Conservation (phyloP, 2,329 filamentous ascomycete genomes). For the Neofusicoccum laricinum region DNA sequence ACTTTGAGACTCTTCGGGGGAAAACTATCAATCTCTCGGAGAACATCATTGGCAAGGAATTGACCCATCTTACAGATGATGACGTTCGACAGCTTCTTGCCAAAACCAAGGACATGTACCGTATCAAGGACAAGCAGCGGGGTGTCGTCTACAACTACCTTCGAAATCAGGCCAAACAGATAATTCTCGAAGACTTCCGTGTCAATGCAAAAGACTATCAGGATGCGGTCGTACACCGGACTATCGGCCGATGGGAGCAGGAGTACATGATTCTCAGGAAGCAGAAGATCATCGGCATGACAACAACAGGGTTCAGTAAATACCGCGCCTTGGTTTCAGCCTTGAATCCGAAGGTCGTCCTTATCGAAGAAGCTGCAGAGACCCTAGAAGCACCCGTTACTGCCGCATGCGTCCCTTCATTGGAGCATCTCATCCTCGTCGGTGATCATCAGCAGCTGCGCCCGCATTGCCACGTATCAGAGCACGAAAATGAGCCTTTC, state of each 20-base stretch:
- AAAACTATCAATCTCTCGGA: conserved; percentile 33
- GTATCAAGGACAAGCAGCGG: conserved; percentile 55
- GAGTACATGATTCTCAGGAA: conserved; percentile 61
- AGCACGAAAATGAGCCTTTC: conserved; percentile 60
- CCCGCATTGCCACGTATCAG: conserved; percentile 62
- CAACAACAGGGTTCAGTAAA: conserved; percentile 78
- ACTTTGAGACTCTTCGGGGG: conserved; percentile 39
- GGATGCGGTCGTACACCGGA: conserved; percentile 50
- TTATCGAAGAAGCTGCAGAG: conserved; percentile 81
- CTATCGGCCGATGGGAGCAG: conserved; percentile 57
- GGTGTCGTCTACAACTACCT: conserved; percentile 67
- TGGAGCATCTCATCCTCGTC: conserved; percentile 66
- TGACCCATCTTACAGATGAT: conserved; percentile 23
- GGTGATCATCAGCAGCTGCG: conserved; percentile 80
- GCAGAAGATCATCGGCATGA: conserved; percentile 62
- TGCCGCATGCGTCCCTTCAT: conserved; percentile 57
- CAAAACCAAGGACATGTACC: conserved; percentile 55
- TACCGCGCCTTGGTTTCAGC: conserved; percentile 69
- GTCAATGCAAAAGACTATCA: conserved; percentile 51
- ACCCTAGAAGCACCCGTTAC: conserved; percentile 64
- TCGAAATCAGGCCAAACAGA: conserved; percentile 52
- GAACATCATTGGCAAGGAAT: conserved; percentile 36
- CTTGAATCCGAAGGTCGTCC: conserved; percentile 63
- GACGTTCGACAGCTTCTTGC: conserved; percentile 39
- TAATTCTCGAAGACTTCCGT: conserved; percentile 48